Conservation (phyloP, 352 stramenopile genomes). For the Pythium brachiatum region DNA sequence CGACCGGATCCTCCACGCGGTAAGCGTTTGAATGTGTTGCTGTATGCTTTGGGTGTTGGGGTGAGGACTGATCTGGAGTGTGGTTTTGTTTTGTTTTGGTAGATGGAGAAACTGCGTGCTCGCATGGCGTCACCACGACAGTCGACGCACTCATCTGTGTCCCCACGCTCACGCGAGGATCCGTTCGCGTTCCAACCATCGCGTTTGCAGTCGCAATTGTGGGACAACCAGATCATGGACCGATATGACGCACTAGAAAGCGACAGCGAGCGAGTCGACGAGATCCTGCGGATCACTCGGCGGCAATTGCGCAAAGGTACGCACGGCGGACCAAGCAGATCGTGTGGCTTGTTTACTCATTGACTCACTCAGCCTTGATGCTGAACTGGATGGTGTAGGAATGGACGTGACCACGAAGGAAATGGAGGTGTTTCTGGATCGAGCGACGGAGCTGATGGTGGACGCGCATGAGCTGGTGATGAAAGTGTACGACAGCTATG, state of each 20-base stretch:
- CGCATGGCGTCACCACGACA: background rate
- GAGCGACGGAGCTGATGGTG: constrained; percentile 31
- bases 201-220: background rate
- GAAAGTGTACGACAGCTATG: constrained; percentile 36
- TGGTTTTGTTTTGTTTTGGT: background rate
- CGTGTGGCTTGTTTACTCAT: background rate
- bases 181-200: constrained; percentile 1
- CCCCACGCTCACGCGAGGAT: background rate
- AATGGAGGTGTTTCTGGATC: constrained; percentile 46
- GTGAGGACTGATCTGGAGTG: constrained; percentile 19
- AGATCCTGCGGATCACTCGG: constrained; percentile 41
- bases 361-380: background rate
- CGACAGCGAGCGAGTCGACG: constrained; percentile 56
- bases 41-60: constrained; percentile 1
- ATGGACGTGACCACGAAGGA: constrained; percentile 32
- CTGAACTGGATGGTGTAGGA: constrained; percentile 33
- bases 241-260: constrained; percentile 51
- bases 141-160: background rate
- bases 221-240: constrained; percentile 22
- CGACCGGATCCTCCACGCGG: constrained; percentile 32
- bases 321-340: background rate
- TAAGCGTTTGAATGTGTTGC: constrained; percentile 8
- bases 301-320: constrained; percentile 44
- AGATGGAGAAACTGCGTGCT: background rate
- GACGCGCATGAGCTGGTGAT: constrained; percentile 51